A percentile compares a stretch with the other conserved stretches of the same genome.
Conservation (phyloP, 495 filamentous ascomycete genomes). For the Lasiosphaeria ovina region DNA sequence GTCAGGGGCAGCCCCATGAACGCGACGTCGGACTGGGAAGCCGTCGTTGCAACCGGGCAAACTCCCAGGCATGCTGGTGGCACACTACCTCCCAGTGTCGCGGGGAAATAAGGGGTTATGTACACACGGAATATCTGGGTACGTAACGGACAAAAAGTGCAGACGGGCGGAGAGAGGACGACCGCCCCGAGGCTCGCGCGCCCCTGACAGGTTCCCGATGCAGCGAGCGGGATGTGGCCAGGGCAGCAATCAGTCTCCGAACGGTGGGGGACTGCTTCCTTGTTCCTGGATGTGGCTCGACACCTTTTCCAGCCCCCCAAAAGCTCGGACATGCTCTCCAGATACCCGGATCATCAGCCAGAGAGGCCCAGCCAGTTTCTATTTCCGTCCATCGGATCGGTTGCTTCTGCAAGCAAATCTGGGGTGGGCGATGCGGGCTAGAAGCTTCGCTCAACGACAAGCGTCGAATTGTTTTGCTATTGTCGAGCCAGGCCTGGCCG, state of each 20-base stretch:
- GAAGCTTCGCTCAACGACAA: slow-evolving; percentile 6
- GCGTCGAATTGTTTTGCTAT: neutral
- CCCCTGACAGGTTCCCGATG: slow-evolving; percentile 11
- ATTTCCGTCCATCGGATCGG: slow-evolving; percentile 12
- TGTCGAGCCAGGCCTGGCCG: neutral
- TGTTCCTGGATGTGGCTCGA: slow-evolving; percentile 18
- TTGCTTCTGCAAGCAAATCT: neutral
- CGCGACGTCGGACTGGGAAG: no score
- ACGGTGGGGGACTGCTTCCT: slow-evolving; percentile 15
- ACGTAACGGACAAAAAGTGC: neutral
- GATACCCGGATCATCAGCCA: slow-evolving; percentile 21
- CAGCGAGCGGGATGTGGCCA: slow-evolving; percentile 1
- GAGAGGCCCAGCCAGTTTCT: slow-evolving; percentile 24
- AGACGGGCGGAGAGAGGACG: neutral
- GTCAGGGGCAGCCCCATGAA: no score
- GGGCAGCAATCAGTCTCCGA: neutral
- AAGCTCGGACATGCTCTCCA: slow-evolving; percentile 14
- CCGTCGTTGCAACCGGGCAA: no score
- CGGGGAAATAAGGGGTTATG: neutral
- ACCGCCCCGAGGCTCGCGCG: neutral
- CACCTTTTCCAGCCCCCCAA: neutral
- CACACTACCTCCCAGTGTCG: neutral
- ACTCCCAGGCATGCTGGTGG: no score
- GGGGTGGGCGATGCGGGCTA: slow-evolving; percentile 1
- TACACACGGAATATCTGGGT: neutral